These are phyloP conservation scores for Aspergillus sp. DNA, from an alignment of 2,329 filamentous ascomycete species.

Conservation along the genomic window DNA sequence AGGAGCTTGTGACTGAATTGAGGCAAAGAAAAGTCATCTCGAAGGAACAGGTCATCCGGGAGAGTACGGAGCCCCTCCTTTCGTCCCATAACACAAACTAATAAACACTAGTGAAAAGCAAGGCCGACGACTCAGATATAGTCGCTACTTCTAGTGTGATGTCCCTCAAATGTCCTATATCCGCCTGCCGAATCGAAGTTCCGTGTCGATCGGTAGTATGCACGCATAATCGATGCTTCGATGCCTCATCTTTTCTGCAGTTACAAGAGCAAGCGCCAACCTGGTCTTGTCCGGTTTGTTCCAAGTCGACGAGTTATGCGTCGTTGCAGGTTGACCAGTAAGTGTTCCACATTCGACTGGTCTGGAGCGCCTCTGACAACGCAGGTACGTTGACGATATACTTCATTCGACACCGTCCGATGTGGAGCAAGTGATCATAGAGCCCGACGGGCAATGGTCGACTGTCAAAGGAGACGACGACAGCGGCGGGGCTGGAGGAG, in stretches of 20 bases:
- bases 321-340: slow-evolving; percentile 84
- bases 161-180: slow-evolving; percentile 89
- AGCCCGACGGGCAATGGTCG: slow-evolving; percentile 80
- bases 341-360: slow-evolving; percentile 30
- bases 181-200: slow-evolving; percentile 74
- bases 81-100: slow-evolving; percentile 7
- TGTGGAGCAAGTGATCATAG: slow-evolving; percentile 83
- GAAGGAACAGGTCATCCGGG: slow-evolving; percentile 76
- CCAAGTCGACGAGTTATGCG: slow-evolving; percentile 76
- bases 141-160: slow-evolving; percentile 83
- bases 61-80: slow-evolving; percentile 56
- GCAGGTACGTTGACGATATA: slow-evolving; percentile 83
- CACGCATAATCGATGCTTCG: slow-evolving; percentile 91
- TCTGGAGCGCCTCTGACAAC: slow-evolving; percentile 8
- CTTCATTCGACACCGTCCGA: slow-evolving; percentile 68
- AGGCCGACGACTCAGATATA: slow-evolving; percentile 83
- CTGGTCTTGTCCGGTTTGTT: slow-evolving; percentile 95
- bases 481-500: slow-evolving; percentile 37
- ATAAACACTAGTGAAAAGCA: slow-evolving; percentile 64
- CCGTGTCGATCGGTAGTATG: slow-evolving; percentile 80
- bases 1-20: slow-evolving; percentile 68
- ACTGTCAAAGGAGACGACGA: slow-evolving; percentile 42
- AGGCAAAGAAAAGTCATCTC: slow-evolving; percentile 69
- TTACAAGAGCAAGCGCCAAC: slow-evolving; percentile 94
- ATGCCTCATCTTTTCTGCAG: slow-evolving; percentile 86